These are phyloP conservation scores for Globomyces sp. DNA, from an alignment of 371 early-diverging fungal species.

Conservation along the genomic window DNA sequence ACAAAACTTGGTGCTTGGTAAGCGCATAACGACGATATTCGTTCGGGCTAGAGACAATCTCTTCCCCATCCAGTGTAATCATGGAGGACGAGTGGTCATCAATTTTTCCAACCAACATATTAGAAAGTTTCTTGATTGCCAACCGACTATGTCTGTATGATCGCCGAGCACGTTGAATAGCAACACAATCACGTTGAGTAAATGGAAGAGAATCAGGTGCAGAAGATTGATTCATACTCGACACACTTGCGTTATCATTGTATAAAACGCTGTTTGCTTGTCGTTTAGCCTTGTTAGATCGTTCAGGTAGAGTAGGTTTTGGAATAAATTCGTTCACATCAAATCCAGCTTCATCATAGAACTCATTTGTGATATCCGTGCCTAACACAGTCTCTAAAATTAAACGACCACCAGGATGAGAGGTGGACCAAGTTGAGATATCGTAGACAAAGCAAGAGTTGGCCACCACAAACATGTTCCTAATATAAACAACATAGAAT, in stretches of 20 bases:
- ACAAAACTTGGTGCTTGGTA: conserved; percentile 19
- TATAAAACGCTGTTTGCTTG: not conserved
- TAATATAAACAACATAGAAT: not conserved
- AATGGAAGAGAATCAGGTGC: not conserved
- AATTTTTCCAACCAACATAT: conserved; percentile 28
- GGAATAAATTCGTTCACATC: conserved; percentile 28
- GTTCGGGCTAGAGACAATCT: not conserved
- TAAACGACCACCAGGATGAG: conserved; percentile 29
- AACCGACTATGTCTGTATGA: conserved; percentile 42
- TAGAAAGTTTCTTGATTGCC: conserved; percentile 40
- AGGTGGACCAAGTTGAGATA: conserved; percentile 21
- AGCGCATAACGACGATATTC: conserved; percentile 34
- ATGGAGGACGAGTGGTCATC: not conserved
- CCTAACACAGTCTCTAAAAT: conserved; percentile 29
- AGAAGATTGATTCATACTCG: not conserved
- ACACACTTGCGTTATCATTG: conserved; percentile 11
- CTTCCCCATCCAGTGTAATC: not conserved
- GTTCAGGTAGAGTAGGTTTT: not conserved
- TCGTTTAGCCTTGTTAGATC: not conserved
- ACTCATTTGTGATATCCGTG: conserved; percentile 33
- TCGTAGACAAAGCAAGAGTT: conserved; percentile 27
- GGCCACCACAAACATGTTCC: conserved; percentile 17
- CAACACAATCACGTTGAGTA: conserved; percentile 32
- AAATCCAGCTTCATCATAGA: conserved; percentile 30
- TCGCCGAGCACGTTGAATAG: conserved; percentile 31